Conservation (phyloP, 2,329 filamentous ascomycete species). For the Stemphylium beticola region DNA sequence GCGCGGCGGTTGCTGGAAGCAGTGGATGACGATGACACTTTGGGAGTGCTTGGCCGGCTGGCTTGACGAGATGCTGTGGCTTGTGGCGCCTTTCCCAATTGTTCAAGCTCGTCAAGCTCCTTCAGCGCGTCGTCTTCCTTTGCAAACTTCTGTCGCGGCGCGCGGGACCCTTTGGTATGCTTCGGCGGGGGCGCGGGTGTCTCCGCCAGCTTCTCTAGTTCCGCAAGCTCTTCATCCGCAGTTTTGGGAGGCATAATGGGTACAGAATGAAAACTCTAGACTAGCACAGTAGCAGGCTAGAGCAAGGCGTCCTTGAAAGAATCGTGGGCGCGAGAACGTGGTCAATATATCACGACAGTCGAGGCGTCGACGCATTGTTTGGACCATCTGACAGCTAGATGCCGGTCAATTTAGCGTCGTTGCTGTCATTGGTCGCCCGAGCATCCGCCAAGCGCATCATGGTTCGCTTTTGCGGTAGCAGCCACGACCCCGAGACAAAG, state of each 20-base stretch:
- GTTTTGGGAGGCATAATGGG: constrained; percentile 48
- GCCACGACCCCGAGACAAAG: constrained; percentile 45
- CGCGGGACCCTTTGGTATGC: constrained; percentile 53
- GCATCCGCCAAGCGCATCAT: constrained; percentile 30
- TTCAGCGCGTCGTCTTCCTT: constrained; percentile 76
- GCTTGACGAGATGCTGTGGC: constrained; percentile 64
- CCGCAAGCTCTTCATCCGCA: constrained; percentile 57
- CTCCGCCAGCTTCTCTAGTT: constrained; percentile 47
- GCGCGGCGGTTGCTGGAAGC: constrained; percentile 48
- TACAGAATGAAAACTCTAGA: not conserved
- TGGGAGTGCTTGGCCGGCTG: constrained; percentile 80
- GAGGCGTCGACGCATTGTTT: constrained; percentile 9
- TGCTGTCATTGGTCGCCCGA: constrained; percentile 29
- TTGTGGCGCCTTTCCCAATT: constrained; percentile 56
- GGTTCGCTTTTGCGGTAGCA: constrained; percentile 40
- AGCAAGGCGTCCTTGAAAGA: not conserved
- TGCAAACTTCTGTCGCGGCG: constrained; percentile 50
- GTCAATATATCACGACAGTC: constrained; percentile 1
- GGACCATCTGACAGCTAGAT: constrained; percentile 23
- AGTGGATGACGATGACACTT: constrained; percentile 58
- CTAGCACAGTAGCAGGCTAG: not conserved
- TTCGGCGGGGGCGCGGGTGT: constrained; percentile 42
- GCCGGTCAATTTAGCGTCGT: constrained; percentile 31
- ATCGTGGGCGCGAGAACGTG: not conserved
- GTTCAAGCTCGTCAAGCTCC: constrained; percentile 79